Conservation (phyloP, 768 basidiomycete species). For the Cyclocybe aegerita region DNA sequence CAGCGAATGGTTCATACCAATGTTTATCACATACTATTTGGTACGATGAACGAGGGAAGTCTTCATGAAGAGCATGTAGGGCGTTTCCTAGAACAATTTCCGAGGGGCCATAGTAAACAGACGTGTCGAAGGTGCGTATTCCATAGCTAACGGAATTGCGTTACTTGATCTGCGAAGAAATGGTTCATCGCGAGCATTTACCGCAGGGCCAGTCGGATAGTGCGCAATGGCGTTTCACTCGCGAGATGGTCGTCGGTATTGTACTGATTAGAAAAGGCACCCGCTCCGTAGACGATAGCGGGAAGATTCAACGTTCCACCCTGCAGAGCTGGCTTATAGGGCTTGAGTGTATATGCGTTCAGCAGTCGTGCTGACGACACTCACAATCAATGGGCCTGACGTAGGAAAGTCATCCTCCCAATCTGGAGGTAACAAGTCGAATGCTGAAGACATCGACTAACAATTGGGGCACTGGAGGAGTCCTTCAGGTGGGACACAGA, state of each 20-base stretch:
- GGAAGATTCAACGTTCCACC: slow-evolving; percentile 38
- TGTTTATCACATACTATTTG: slow-evolving; percentile 50
- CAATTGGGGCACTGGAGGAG: too few species aligned
- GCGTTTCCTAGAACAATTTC: slow-evolving; percentile 75
- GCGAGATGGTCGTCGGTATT: slow-evolving; percentile 59
- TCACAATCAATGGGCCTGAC: slow-evolving; percentile 39
- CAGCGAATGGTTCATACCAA: background rate
- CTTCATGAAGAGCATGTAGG: slow-evolving; percentile 53
- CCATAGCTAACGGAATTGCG: slow-evolving; percentile 58
- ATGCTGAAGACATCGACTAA: background rate
- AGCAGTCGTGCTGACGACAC: slow-evolving; percentile 9
- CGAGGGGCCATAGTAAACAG: slow-evolving; percentile 77
- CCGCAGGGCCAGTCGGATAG: slow-evolving; percentile 76
- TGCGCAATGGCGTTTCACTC: slow-evolving; percentile 58
- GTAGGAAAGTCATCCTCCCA: slow-evolving; percentile 34
- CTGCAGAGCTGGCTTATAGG: too few species aligned
- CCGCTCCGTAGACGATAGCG: slow-evolving; percentile 69
- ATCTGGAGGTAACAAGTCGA: slow-evolving; percentile 21
- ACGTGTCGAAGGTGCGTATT: slow-evolving; percentile 79
- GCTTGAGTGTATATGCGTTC: too few species aligned
- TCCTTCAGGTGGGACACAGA: too few species aligned
- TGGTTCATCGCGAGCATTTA: slow-evolving; percentile 27
- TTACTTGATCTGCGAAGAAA: slow-evolving; percentile 6
- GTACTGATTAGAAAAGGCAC: slow-evolving; percentile 65
- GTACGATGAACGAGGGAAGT: slow-evolving; percentile 80